Evolutionary conservation across 2,329 filamentous ascomycete species (phyloP).

Genomic region (Colletotrichum magnum): DNA sequence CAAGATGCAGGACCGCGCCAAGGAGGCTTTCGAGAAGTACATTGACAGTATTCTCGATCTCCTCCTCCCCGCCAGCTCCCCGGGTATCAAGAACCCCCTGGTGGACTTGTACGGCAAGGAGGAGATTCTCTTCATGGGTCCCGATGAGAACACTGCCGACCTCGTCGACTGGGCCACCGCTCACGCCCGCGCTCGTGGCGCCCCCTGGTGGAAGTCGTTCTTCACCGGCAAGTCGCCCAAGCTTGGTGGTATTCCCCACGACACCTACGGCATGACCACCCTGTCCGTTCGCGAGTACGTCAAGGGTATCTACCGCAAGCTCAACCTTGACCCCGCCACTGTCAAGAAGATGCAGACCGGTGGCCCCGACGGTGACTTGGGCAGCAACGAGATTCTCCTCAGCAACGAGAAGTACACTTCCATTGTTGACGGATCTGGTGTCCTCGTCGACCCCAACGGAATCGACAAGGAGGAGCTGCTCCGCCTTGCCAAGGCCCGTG

Average conservation of each 20-base stretch:
- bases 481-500: conserved; percentile 86
- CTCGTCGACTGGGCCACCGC: conserved; percentile 99
- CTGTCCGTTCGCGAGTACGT: conserved; percentile 97
- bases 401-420: conserved; percentile 96
- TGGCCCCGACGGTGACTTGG: conserved; percentile 95
- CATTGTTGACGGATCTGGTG: conserved; percentile 96
- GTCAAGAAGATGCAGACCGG: conserved; percentile 98
- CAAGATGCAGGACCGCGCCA: conserved; percentile 92
- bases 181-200: conserved; percentile 88
- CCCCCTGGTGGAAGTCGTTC: conserved; percentile 99
- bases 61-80: conserved; percentile 88
- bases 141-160: conserved; percentile 98
- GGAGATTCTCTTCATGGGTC: conserved; percentile 98
- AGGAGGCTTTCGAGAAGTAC: conserved; percentile 98
- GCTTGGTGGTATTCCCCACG: conserved; percentile 96
- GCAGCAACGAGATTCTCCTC: conserved; percentile 97
- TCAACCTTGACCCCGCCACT: conserved; percentile 86
- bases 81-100: conserved; percentile 98
- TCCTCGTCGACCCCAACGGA: conserved; percentile 92
- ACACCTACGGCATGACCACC: conserved; percentile 97
- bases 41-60: conserved; percentile 99
- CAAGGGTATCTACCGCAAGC: conserved; percentile 95
- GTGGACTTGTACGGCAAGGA: conserved; percentile 95
- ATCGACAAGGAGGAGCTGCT: conserved; percentile 87
- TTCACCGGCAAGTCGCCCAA: conserved; percentile 99